Evolutionary conservation across 1,139 yeast species (phyloP).

Genomic region (Candida gigantensis): DNA sequence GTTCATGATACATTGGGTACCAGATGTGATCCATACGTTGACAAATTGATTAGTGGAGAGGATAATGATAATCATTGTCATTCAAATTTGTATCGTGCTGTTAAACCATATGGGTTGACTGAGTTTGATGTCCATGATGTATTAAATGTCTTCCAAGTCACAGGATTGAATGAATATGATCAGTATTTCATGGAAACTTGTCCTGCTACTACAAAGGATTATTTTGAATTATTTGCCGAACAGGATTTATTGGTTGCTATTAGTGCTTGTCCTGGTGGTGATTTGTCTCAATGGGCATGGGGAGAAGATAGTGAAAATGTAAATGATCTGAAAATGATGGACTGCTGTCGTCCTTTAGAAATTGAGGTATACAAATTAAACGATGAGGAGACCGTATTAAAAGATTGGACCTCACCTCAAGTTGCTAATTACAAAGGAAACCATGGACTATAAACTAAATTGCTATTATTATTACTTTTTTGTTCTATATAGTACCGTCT

Average conservation of each 20-base stretch:
- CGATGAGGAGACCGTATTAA: slow-evolving; percentile 40
- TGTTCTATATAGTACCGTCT: slow-evolving; percentile 48
- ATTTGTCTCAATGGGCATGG: slow-evolving; percentile 71
- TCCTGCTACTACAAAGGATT: slow-evolving; percentile 59
- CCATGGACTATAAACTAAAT: slow-evolving; percentile 58
- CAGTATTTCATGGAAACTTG: slow-evolving; percentile 73
- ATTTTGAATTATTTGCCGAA: slow-evolving; percentile 68
- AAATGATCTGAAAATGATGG: slow-evolving; percentile 51
- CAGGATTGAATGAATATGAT: slow-evolving; percentile 64
- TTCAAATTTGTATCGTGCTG: slow-evolving; percentile 60
- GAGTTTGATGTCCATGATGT: slow-evolving; percentile 72
- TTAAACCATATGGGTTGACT: slow-evolving; percentile 58
- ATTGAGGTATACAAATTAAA: slow-evolving; percentile 60
- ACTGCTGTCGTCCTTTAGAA: slow-evolving; percentile 63
- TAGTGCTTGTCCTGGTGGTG: slow-evolving; percentile 74
- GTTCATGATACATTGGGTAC: slow-evolving; percentile 69
- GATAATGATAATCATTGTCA: slow-evolving; percentile 70
- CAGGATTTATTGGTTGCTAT: slow-evolving; percentile 64
- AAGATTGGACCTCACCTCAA: slow-evolving; percentile 54
- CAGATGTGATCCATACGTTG: slow-evolving; percentile 70
- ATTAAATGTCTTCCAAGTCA: slow-evolving; percentile 67
- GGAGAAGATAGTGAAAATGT: slow-evolving; percentile 53
- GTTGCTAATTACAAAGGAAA: slow-evolving; percentile 53
- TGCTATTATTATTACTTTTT: too few relatives aligned
- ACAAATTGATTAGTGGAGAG: slow-evolving; percentile 60